These are phyloP conservation scores for Gypsophila paniculata DNA, from an alignment of 179 eudicot species.

Conservation along the genomic window DNA sequence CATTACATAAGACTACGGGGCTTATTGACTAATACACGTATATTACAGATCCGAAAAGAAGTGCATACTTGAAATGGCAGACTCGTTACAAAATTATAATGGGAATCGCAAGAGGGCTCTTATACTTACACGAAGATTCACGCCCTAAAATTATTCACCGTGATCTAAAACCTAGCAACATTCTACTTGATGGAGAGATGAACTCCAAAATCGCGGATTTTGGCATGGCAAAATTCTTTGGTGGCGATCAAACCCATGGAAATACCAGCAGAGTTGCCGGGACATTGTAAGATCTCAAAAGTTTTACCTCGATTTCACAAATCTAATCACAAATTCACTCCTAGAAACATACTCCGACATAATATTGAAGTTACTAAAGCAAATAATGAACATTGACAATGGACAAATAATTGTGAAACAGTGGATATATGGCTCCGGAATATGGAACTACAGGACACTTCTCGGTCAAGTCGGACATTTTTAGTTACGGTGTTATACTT, in stretches of 20 bases:
- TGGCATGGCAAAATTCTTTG: conserved; percentile 29
- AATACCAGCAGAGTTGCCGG: conserved; percentile 33
- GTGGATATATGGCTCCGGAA: conserved; percentile 38
- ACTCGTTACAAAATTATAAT: conserved; percentile 24
- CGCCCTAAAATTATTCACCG: conserved; percentile 24
- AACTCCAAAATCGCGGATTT: conserved; percentile 31
- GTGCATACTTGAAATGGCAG: conserved; percentile 22
- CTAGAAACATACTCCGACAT: background rate
- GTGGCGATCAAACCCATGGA: conserved; percentile 30
- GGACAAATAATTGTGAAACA: conserved; percentile 6
- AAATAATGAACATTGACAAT: conserved; percentile 9
- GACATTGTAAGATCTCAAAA: conserved; percentile 40
- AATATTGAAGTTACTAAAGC: background rate
- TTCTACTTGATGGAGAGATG: conserved; percentile 25
- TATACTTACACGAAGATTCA: conserved; percentile 28
- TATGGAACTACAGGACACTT: conserved; percentile 29
- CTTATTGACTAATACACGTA: too few relatives aligned
- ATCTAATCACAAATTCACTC: background rate
- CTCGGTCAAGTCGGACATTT: conserved; percentile 31
- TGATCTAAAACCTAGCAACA: conserved; percentile 29
- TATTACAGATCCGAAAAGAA: background rate
- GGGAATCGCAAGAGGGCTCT: conserved; percentile 24
- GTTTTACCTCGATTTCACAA: background rate
- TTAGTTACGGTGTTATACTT: conserved; percentile 42
- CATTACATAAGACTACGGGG: background rate